Evolutionary conservation across 441 rosid genomes (phyloP).

Genomic region (Erodium trifolium): DNA sequence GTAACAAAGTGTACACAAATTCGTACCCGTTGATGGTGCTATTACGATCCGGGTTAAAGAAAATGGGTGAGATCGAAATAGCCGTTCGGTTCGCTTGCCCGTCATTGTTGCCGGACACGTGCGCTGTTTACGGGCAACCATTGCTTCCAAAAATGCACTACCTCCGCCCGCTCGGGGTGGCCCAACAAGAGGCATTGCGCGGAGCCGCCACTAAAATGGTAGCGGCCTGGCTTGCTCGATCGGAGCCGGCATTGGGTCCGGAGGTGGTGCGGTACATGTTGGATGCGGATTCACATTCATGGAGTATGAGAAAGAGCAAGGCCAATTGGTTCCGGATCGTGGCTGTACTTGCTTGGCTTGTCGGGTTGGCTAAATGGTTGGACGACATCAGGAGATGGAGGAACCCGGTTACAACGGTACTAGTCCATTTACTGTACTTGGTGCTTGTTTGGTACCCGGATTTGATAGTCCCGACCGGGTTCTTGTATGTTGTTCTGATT

Average conservation of each 20-base stretch:
- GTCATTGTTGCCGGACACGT: conserved; percentile 42
- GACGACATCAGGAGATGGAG: conserved; percentile 56
- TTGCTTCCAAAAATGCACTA: conserved; percentile 52
- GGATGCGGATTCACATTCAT: conserved; percentile 40
- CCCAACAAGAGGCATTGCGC: conserved; percentile 41
- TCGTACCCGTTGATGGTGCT: conserved; percentile 41
- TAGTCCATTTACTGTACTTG: conserved; percentile 46
- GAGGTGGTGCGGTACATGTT: conserved; percentile 56
- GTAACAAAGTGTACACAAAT: conserved; percentile 43
- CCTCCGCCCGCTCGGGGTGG: conserved; percentile 39
- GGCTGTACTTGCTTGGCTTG: conserved; percentile 35
- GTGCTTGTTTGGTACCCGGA: conserved; percentile 60
- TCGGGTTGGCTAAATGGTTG: conserved; percentile 42
- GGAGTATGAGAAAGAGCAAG: conserved; percentile 52
- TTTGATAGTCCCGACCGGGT: conserved; percentile 42
- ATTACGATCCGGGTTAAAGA: conserved; percentile 36
- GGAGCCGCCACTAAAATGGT: conserved; percentile 34
- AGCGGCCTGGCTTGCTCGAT: conserved; percentile 41
- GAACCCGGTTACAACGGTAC: conserved; percentile 45
- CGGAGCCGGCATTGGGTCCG: conserved; percentile 46
- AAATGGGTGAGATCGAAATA: conserved; percentile 49
- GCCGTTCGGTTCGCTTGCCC: conserved; percentile 50
- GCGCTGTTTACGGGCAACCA: conserved; percentile 54
- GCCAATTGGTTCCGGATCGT: conserved; percentile 54
- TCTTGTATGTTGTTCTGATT: conserved; percentile 45